A percentile compares a stretch with the other conserved stretches of the same genome.
Conservation (phyloP, 495 filamentous ascomycete species). For the Tetracladium setigerum region DNA sequence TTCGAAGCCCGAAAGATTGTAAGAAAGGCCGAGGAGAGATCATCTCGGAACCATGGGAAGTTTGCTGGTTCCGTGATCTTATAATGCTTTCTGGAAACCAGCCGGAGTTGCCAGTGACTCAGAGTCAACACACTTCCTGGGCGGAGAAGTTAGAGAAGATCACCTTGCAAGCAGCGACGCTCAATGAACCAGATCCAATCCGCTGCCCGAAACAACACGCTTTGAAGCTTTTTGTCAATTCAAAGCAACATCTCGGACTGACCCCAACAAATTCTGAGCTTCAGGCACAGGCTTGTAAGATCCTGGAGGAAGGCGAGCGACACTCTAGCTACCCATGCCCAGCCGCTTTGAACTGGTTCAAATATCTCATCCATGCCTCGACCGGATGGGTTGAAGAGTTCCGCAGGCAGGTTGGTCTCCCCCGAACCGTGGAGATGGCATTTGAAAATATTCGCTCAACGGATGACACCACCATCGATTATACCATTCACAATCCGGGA, state of each 20-base stretch:
- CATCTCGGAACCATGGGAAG: conserved; percentile 1
- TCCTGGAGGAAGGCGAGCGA: conserved; percentile 40
- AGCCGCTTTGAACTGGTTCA: conserved; percentile 37
- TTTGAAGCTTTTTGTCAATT: conserved; percentile 40
- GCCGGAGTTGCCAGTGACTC: background rate
- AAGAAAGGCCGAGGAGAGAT: conserved; percentile 6
- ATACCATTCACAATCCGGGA: conserved; percentile 42
- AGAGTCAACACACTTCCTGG: background rate
- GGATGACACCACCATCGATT: conserved; percentile 43
- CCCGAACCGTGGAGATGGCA: conserved; percentile 32
- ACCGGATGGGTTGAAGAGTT: conserved; percentile 40
- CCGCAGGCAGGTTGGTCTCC: conserved; percentile 38
- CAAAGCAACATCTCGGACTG: conserved; percentile 40
- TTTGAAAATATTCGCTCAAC: conserved; percentile 36
- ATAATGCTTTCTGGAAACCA: conserved; percentile 31
- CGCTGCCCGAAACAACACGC: conserved; percentile 38
- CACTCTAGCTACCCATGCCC: conserved; percentile 35
- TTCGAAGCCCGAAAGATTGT: conserved; percentile 15
- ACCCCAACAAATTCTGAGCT: conserved; percentile 46
- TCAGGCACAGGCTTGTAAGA: conserved; percentile 41
- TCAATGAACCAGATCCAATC: conserved; percentile 2
- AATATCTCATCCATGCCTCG: conserved; percentile 34
- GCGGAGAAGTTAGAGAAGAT: conserved; percentile 4
- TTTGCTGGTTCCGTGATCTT: conserved; percentile 48
- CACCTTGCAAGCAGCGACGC: background rate